Base-by-base conservation (phyloP, 2,329 filamentous ascomycete genomes). In the Corynespora cassiicola region DNA sequence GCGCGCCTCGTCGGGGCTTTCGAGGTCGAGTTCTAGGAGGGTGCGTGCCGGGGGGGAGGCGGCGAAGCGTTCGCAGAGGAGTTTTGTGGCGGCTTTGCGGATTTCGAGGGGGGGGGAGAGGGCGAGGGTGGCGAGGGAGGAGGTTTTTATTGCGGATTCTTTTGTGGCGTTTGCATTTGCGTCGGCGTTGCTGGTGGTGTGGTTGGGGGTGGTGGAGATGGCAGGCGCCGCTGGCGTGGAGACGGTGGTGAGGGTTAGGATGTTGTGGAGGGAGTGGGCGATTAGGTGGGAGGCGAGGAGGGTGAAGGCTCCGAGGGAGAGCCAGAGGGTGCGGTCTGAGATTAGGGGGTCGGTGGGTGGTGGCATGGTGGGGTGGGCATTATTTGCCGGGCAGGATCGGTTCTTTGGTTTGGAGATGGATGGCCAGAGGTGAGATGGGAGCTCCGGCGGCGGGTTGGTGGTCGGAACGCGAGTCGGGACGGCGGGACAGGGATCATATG, bases 191-290 rank as follows among this genome's bases (percentile, higher is more conserved):
- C 87, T 34, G 79, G 87, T 45, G 52, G 72, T 4, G 91, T 76
- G 48, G 82, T 86, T 34, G 83, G 25, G 36, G 41, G 30, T 34
- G 44, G 25, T 31, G 17, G 11, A 14, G 37, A 11, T 25, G 31
- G 23, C 36, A 34, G 23, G 81, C 61, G 86, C 85, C 22, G 82
- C 82, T 43, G 83, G 80, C 22, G 81, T 78, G 43, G 81, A 82
- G 57, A 94, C 80, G 65, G 84, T 78, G 48, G 85, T 85, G 36
- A 84, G 75, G 53, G 82, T 75, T 50, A 83, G 78, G 51, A 85
- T 81, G 37, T 78, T 70, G 40, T 73, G 72, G 28, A 91, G 80
- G 37, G 80, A 74, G 23, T 75, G 65, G 47, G 77, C 75, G 65
- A 88, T 80, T 35, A 76, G 73, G 42, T 75, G 72, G 39, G 85